phyloP scores from a whole-genome alignment of 495 filamentous ascomycete species.

The Penicillium tannophilum region DNA sequence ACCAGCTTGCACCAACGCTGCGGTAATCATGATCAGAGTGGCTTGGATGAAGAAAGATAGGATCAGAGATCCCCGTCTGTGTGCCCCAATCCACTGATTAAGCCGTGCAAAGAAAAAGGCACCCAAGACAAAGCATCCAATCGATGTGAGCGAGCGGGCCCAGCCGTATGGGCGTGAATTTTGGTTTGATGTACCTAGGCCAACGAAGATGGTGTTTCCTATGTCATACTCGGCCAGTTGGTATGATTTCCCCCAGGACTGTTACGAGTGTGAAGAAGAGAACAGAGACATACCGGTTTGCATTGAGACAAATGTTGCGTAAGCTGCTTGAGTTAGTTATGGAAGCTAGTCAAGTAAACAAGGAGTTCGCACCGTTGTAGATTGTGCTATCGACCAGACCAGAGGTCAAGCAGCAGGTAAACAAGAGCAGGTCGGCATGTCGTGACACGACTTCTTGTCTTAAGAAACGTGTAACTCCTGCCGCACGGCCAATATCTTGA shows the following conservation, averaged over 20 bases:
- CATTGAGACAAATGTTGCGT: constrained; percentile 58
- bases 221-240: too few relatives aligned
- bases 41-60: constrained; percentile 58
- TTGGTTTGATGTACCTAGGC: constrained; percentile 58
- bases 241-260: not conserved
- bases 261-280: too few relatives aligned
- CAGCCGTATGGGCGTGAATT: constrained; percentile 54
- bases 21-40: constrained; percentile 54
- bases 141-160: constrained; percentile 59
- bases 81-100: constrained; percentile 31
- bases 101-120: constrained; percentile 47
- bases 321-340: constrained; percentile 31
- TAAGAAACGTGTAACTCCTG: constrained; percentile 25
- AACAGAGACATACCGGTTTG: constrained; percentile 44
- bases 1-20: constrained; percentile 50
- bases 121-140: constrained; percentile 54
- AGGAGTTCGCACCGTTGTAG: constrained; percentile 38
- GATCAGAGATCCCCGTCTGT: constrained; percentile 50
- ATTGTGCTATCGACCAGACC: constrained; percentile 55
- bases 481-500: constrained; percentile 7
- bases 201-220: constrained; percentile 66
- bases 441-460: constrained; percentile 36
- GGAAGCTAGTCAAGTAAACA: not conserved
- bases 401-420: constrained; percentile 51
- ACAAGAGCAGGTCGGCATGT: constrained; percentile 45